phyloP scores from a whole-genome alignment of 2,329 filamentous ascomycete genomes.

The Pezicula rhizophila region DNA sequence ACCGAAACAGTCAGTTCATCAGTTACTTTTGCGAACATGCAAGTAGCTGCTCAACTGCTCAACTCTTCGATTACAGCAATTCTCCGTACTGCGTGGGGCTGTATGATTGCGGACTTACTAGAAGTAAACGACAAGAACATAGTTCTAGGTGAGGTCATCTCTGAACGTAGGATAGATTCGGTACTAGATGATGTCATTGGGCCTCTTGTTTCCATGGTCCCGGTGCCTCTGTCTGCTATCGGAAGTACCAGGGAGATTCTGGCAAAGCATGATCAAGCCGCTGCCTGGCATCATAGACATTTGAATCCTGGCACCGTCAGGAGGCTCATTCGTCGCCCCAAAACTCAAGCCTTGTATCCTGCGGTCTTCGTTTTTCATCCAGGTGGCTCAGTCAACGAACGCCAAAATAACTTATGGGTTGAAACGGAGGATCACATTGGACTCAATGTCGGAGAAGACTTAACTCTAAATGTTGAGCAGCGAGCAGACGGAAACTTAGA shows the following conservation, averaged over 20 bases:
- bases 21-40: slow-evolving; percentile 5
- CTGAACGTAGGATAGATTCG: slow-evolving; percentile 24
- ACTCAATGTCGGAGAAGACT: slow-evolving; percentile 29
- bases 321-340: slow-evolving; percentile 20
- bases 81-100: slow-evolving; percentile 25
- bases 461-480: slow-evolving; percentile 29
- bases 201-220: slow-evolving; percentile 28
- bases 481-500: slow-evolving; percentile 13
- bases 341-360: slow-evolving; percentile 25
- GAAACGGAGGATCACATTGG: slow-evolving; percentile 23
- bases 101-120: slow-evolving; percentile 24
- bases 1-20: not conserved
- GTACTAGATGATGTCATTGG: slow-evolving; percentile 25
- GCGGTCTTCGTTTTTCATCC: slow-evolving; percentile 29
- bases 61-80: slow-evolving; percentile 25
- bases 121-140: slow-evolving; percentile 18
- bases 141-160: slow-evolving; percentile 28
- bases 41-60: slow-evolving; percentile 17
- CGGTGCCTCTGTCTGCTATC: slow-evolving; percentile 24
- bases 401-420: slow-evolving; percentile 16
- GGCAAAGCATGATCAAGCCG: not conserved
- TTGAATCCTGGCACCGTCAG: not conserved
- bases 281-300: not conserved
- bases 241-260: slow-evolving; percentile 22
- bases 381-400: slow-evolving; percentile 1